phyloP scores from a whole-genome alignment of 2,329 filamentous ascomycete genomes.

The Fusarium sp. region DNA sequence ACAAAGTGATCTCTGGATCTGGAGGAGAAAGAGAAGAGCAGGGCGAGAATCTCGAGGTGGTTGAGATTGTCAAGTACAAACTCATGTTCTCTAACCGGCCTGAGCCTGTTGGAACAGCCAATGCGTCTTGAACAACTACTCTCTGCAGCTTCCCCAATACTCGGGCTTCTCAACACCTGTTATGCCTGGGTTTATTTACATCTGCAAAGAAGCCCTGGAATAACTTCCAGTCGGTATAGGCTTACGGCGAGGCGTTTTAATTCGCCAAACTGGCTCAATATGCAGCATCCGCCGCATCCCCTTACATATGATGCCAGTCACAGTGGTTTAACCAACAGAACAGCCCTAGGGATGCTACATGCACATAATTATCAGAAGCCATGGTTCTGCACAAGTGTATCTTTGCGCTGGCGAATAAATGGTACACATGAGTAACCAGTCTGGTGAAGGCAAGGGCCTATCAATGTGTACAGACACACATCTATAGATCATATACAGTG shows the following conservation, averaged over 20 bases:
- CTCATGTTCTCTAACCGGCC: conserved; percentile 86
- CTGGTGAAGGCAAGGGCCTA: neutral
- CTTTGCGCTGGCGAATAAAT: neutral
- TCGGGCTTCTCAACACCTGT: no score
- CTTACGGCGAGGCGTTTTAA: neutral
- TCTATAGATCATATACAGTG: neutral
- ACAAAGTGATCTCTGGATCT: conserved; percentile 58
- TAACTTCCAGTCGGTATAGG: neutral
- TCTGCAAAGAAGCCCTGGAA: neutral
- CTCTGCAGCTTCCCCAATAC: neutral
- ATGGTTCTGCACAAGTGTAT: neutral
- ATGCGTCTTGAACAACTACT: conserved; percentile 45
- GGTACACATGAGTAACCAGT: no score
- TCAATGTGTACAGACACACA: neutral
- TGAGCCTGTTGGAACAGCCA: conserved; percentile 78
- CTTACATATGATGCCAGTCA: neutral
- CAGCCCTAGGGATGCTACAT: no score
- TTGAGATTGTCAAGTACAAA: conserved; percentile 90
- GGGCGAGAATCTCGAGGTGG: conserved; percentile 77
- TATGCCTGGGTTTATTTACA: no score
- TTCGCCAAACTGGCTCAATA: neutral
- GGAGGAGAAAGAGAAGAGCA: conserved; percentile 56
- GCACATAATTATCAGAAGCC: neutral
- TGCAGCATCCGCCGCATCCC: neutral
- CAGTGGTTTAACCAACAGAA: neutral